Evolutionary conservation across 345 rosid genomes (phyloP).

Genomic region (Cochlearia excelsa): DNA sequence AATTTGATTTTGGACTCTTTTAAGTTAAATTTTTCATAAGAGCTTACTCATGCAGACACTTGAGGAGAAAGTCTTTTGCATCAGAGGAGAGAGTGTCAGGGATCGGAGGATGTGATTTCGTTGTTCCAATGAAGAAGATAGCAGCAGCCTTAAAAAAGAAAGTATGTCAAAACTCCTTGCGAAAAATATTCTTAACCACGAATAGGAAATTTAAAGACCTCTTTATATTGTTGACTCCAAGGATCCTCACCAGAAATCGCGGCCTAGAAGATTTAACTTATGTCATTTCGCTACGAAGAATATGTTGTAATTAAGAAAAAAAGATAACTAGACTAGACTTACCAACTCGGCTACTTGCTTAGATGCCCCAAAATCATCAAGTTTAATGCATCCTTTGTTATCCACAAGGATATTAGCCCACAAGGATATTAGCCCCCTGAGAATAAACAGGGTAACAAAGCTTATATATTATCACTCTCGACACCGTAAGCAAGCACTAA

Average conservation of each 20-base stretch:
- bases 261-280: too few species aligned
- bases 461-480: too few species aligned
- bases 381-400: neutral
- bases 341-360: neutral
- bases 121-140: constrained; percentile 79
- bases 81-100: constrained; percentile 75
- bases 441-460: neutral
- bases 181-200: constrained; percentile 13
- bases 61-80: constrained; percentile 78
- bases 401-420: too few species aligned
- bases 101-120: constrained; percentile 90
- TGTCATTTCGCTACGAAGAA: too few species aligned
- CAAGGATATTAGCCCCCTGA: neutral
- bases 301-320: too few species aligned
- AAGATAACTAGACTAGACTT: neutral
- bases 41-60: constrained; percentile 80
- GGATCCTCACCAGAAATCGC: constrained; percentile 69
- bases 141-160: constrained; percentile 83
- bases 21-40: neutral
- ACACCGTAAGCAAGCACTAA: too few species aligned
- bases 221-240: neutral
- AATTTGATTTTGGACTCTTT: neutral
- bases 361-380: neutral
- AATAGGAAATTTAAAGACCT: constrained; percentile 9
- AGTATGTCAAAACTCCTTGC: constrained; percentile 3